Percentiles rank a stretch among this genome's conserved stretches.
phyloP scores from a whole-genome alignment of 306 rosid species.

The Dryas octopetala region DNA sequence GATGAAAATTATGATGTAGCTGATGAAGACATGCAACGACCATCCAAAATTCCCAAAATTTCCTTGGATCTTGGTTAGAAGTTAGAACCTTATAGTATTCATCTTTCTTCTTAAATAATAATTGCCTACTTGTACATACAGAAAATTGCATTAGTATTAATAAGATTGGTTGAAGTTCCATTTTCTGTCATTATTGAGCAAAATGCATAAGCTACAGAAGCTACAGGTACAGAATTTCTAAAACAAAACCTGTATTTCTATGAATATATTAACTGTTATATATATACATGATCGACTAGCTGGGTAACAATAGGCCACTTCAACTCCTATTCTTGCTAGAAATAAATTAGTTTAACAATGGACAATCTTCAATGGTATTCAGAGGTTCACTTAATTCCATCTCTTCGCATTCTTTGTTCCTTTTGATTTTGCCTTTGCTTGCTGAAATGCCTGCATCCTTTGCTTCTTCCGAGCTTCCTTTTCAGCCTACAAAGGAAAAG shows the following conservation, averaged over 20 bases:
- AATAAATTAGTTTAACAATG: conserved; percentile 11
- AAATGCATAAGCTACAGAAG: conserved; percentile 7
- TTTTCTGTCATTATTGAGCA: not conserved
- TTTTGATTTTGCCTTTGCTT: conserved; percentile 84
- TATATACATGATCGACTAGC: conserved; percentile 48
- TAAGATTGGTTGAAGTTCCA: not conserved
- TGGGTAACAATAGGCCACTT: conserved; percentile 34
- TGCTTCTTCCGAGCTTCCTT: conserved; percentile 92
- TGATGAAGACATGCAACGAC: too few species aligned
- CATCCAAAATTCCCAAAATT: too few species aligned
- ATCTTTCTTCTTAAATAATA: too few species aligned
- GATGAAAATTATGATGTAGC: too few species aligned
- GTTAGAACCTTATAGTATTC: too few species aligned
- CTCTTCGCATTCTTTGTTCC: conserved; percentile 79
- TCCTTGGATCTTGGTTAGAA: too few species aligned
- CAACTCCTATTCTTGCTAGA: conserved; percentile 24
- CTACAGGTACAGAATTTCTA: conserved; percentile 2
- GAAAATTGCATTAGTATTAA: too few species aligned
- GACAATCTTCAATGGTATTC: conserved; percentile 6
- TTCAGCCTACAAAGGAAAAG: conserved; percentile 62
- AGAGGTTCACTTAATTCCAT: conserved; percentile 60
- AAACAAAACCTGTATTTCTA: conserved; percentile 30
- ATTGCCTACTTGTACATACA: too few species aligned
- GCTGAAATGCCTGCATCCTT: conserved; percentile 87
- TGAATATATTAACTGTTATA: conserved; percentile 16